Evolutionary conservation across 305 asterid genomes (phyloP).

Genomic region (Fraxinus latifolia): DNA sequence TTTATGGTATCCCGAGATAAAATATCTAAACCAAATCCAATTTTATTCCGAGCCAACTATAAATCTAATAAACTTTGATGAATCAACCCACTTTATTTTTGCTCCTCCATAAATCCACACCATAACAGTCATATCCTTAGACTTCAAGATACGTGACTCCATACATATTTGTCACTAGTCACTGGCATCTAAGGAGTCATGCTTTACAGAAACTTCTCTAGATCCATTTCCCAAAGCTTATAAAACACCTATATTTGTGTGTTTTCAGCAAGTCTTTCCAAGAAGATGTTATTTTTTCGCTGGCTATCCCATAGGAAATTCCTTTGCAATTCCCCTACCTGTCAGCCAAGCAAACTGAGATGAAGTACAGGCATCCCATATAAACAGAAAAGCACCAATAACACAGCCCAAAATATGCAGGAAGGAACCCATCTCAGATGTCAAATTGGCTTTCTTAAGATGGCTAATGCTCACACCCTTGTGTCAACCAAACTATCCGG

Average conservation of each 20-base stretch:
- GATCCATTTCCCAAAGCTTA: not conserved
- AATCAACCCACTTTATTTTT: not conserved
- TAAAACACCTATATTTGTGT: not conserved
- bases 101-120: not conserved
- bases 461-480: not conserved
- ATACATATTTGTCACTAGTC: not conserved
- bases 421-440: not conserved
- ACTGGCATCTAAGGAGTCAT: not conserved
- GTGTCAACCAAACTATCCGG: not conserved
- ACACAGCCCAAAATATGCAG: not conserved
- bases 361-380: not conserved
- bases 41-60: not conserved
- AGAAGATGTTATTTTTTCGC: not conserved
- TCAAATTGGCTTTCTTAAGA: not conserved
- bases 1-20: not conserved
- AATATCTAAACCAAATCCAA: not conserved
- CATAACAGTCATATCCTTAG: not conserved
- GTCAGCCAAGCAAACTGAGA: not conserved
- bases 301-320: not conserved
- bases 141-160: not conserved
- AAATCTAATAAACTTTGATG: not conserved
- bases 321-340: not conserved
- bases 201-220: not conserved
- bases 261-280: not conserved
- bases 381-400: not conserved